phyloP scores from a whole-genome alignment of 306 rosid genomes.

The Psophocarpus tetragonolobus region DNA sequence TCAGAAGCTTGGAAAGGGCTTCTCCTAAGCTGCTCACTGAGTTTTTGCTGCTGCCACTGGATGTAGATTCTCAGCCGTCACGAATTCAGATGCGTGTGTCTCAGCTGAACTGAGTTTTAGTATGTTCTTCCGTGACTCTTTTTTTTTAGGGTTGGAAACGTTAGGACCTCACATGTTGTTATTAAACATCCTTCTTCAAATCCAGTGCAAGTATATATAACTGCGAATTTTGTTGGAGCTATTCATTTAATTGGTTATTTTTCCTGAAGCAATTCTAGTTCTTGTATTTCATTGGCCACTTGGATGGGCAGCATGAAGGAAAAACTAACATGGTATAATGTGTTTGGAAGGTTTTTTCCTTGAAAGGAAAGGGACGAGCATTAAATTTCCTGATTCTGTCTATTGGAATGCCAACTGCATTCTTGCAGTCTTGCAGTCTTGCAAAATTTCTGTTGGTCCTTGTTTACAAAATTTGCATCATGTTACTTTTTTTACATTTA shows the following conservation, averaged over 20 bases:
- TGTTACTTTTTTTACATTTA: background rate
- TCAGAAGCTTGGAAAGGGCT: constrained; percentile 92
- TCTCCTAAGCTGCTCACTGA: constrained; percentile 49
- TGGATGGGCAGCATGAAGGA: constrained; percentile 12
- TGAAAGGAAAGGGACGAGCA: background rate
- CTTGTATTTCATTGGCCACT: constrained; percentile 27
- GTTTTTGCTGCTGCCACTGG: background rate
- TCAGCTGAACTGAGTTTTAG: constrained; percentile 45
- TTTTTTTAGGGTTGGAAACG: constrained; percentile 46
- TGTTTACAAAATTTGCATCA: background rate
- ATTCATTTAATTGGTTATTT: constrained; percentile 16
- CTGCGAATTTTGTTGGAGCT: constrained; percentile 39
- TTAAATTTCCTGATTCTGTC: constrained; percentile 14
- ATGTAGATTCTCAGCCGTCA: constrained; percentile 50
- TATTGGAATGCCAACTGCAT: background rate
- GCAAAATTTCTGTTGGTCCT: background rate
- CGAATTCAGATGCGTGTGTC: constrained; percentile 54
- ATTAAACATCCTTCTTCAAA: constrained; percentile 31
- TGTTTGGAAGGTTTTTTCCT: background rate
- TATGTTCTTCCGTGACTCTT: constrained; percentile 40
- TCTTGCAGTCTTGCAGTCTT: background rate
- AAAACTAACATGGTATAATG: background rate
- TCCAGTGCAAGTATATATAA: constrained; percentile 47
- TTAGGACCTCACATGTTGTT: constrained; percentile 45
- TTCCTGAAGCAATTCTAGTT: constrained; percentile 28